Evolutionary conservation across 257 asterid species (phyloP).

Genomic region (Osmanthus fragrans): DNA sequence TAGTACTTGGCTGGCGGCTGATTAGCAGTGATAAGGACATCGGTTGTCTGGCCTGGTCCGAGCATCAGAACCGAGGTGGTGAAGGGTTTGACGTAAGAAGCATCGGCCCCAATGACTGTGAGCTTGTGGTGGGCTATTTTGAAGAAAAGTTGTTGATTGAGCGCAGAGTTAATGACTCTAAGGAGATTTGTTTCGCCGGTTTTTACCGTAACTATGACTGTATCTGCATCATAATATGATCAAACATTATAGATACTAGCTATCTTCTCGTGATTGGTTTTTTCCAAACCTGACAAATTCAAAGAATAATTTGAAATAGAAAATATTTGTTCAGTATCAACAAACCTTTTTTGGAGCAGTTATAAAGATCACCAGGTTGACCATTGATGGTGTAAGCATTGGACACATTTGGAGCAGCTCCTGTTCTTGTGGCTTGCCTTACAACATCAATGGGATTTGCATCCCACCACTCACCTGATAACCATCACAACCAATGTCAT

Average conservation of each 20-base stretch:
- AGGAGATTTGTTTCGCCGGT: slow-evolving; percentile 74
- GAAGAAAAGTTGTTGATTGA: slow-evolving; percentile 84
- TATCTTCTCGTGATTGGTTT: background rate
- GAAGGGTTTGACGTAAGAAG: slow-evolving; percentile 76
- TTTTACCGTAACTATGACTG: slow-evolving; percentile 53
- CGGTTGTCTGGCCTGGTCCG: slow-evolving; percentile 92
- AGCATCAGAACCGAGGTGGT: slow-evolving; percentile 79
- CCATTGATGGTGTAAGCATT: slow-evolving; percentile 86
- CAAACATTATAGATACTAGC: background rate
- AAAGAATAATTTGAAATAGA: background rate
- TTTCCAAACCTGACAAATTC: background rate
- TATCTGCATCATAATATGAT: slow-evolving; percentile 44
- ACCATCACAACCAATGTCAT: slow-evolving; percentile 10
- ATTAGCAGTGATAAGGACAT: slow-evolving; percentile 62
- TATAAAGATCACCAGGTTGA: slow-evolving; percentile 87
- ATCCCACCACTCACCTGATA: slow-evolving; percentile 91
- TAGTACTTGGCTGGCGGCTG: slow-evolving; percentile 78
- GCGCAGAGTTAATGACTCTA: slow-evolving; percentile 67
- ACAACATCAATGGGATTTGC: slow-evolving; percentile 76
- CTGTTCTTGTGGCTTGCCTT: slow-evolving; percentile 70
- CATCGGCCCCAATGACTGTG: slow-evolving; percentile 86
- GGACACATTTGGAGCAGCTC: slow-evolving; percentile 72
- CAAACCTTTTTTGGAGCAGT: slow-evolving; percentile 76
- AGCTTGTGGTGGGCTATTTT: slow-evolving; percentile 73
- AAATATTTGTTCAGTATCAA: background rate